Evolutionary conservation across 345 rosid species (phyloP), one percentile per base, ranked within the genome.

Genomic region (Aethionema arabicum): DNA sequence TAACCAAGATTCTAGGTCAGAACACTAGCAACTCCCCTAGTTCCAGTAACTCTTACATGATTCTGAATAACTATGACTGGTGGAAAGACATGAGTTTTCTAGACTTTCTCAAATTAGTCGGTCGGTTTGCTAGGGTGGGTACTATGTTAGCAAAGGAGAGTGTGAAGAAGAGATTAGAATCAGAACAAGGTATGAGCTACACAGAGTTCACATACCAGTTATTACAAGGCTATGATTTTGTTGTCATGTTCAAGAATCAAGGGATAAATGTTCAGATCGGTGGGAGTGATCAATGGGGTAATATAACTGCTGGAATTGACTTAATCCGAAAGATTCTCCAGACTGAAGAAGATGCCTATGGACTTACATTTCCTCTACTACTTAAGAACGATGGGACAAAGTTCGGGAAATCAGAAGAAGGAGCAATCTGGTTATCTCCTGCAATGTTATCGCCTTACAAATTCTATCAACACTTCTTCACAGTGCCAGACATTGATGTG

Each of bases 231-330:
- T 89, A 84, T 64, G 99, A 93, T 64, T 87, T 89, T 65, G 59
- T 87, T 21, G 53, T 81, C 66, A 62, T 92, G 80, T 84, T 85
- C 66, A 62, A 79, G 74, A 83, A 85, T 46, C 70, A 84, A 77
- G 85, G 90, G 59, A 75, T 92, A 52, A 89, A 73, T 80, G 95
- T 87, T 65, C 96, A 92, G 65, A 89, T 92, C 61, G 98, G 98
- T 12, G 98, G 98, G 9, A 92, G 98, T 81, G 98, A 89, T 66
- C 97, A 89, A 36, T 92, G 98, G 98, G 98, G 98, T 0, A 92
- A 92, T 66, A 87, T 92, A 11, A 87, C 90, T 57, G 96, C 98
- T 13, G 97, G 97, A 51, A 89, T 95, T 29, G 98, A 89, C 50
- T 79, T 92, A 42, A 84, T 92, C 30, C 72, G 98, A 15, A 92